These are phyloP conservation scores for Raddia distichophylla DNA, from an alignment of 176 grass and related monocot genomes.

Conservation along the genomic window DNA sequence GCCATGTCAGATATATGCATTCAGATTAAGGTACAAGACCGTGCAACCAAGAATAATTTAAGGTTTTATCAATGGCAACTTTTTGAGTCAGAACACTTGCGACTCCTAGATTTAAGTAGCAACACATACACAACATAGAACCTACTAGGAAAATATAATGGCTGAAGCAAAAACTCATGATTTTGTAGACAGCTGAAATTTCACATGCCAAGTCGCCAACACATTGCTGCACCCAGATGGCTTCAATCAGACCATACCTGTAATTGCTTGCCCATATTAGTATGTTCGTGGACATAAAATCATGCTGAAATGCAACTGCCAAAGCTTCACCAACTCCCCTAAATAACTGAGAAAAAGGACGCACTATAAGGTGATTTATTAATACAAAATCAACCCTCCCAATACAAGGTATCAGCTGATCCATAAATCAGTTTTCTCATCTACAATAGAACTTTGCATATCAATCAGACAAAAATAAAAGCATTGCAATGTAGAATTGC, in stretches of 20 bases:
- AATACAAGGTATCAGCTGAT: not conserved
- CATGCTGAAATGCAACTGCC: not conserved
- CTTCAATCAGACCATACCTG: not conserved
- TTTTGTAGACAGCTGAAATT: not conserved
- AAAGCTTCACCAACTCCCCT: not conserved
- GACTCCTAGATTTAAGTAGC: not conserved
- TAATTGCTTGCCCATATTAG: not conserved
- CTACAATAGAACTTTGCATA: conserved; percentile 4
- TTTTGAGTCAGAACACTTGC: not conserved
- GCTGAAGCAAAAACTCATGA: not conserved
- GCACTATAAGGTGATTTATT: not conserved
- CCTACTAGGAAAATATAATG: conserved; percentile 3
- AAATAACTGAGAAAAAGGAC: not conserved
- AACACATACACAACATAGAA: conserved; percentile 1
- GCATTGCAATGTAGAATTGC: not conserved
- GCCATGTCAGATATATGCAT: not conserved
- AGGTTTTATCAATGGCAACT: not conserved
- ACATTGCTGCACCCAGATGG: not conserved
- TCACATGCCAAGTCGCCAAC: no score
- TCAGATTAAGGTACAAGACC: not conserved
- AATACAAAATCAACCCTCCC: not conserved
- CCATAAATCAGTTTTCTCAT: not conserved
- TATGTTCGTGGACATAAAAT: not conserved
- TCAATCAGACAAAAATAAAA: not conserved
- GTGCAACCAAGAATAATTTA: not conserved